Evolutionary conservation across 1,139 yeast genomes (phyloP), one percentile per base, ranked within the genome.

Genomic region (Saccharomycopsis hybrid): DNA sequence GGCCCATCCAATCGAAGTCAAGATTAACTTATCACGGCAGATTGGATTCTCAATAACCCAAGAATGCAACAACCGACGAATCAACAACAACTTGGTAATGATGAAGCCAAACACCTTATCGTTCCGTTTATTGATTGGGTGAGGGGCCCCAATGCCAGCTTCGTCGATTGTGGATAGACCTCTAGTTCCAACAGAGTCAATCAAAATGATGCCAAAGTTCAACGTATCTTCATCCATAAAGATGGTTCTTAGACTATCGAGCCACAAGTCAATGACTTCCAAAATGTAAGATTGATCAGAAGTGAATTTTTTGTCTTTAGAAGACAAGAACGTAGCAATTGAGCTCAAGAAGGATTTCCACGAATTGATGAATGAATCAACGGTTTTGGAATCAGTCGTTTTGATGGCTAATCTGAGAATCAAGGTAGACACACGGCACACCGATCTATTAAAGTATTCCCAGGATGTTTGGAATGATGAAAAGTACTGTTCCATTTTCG

Each of bases 361-460:
- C 25, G 56, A 58, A 28, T 59, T 52, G 58, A 62, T 58, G 57
- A 74, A 79, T 13, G 58, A 63, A 41, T 66, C 69, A 2, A 58
- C 54, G 30, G 66, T 60, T 4, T 50, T 49, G 8, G 50, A 51
- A 35, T 54, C 54, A 2, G 65, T 59, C 11, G 70, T 57, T 29
- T 60, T 49, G 3, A 64, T 58, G 1, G 74, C 61, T 5, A 73
- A 50, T 56, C 72, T 74, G 52, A 82, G 61, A 43, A 82, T 60
- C 50, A 79, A 65, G 5, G 78, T 70, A 35, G 78, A 71, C 24
- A 79, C 72, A 53, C 90, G 73, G 57, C 87, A 81, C 46, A 80
- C 66, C 0, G 86, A 77, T 60, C 87, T 72, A 3, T 86, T 80
- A 50, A 77, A 70, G 32, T 80, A 70, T 60, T 71, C 78, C 89